Evolutionary conservation across 1,284 basidiomycete genomes (phyloP), one percentile per base, ranked within the genome.

Genomic region (Macrocystidia cucumis): DNA sequence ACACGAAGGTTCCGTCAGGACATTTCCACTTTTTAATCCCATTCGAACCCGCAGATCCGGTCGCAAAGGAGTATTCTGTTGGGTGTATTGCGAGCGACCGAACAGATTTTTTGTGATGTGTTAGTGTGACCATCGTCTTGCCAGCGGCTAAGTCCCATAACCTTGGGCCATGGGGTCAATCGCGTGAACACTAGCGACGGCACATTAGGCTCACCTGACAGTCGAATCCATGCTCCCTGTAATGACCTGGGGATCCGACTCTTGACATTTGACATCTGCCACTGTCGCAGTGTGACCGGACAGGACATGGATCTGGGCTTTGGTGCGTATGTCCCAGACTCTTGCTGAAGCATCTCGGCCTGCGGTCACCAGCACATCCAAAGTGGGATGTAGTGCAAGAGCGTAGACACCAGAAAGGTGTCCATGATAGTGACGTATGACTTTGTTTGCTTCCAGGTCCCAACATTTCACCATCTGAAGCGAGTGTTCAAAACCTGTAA

Each of bases 21-120:
- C 90, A 98, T 52, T 95, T 93, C 95, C 95, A 99, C 56, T 97
- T 97, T 60, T 99, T 99, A 66, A 98, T 96, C 59, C 98, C 98
- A 66, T 96, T 96, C 0, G 91, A 92, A 9, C 95, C 95, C 0
- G 93, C 86, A 5, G 89, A 92, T 27, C 89, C 95, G 1, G 87
- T 87, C 4, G 91, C 95, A 51, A 99, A 99, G 25, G 83, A 86
- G 63, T 91, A 98, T 54, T 98, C 93, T 6, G 88, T 91, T 1
- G 95, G 95, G 54, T 97, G 92, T 35, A 98, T 79, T 1, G 93
- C 87, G 30, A 99, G 69, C 0, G 93, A 81, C 38, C 95, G 81
- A 1, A 99, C 92, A 9, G 87, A 91, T 62, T 99, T 99, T 62
- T 98, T 98, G 72, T 98, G 95, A 62, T 98, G 95, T 11, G 95